Evolutionary conservation across 2,329 filamentous ascomycete species (phyloP).

Genomic region (Macroventuria anomochaeta): DNA sequence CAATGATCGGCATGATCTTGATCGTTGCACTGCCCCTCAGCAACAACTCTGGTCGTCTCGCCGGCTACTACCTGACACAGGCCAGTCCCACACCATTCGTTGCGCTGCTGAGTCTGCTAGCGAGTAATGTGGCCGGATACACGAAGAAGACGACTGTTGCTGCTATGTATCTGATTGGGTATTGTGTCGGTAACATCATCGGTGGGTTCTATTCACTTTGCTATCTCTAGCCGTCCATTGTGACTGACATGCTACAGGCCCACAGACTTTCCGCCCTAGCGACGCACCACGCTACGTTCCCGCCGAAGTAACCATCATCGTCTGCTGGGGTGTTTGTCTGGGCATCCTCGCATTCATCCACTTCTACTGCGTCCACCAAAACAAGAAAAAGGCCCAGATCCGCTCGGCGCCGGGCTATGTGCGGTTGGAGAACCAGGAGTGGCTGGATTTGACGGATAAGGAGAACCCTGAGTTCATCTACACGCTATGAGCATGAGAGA

Average conservation of each 20-base stretch:
- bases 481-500: slow-evolving; percentile 56
- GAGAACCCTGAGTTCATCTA: slow-evolving; percentile 72
- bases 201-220: slow-evolving; percentile 24
- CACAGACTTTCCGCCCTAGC: slow-evolving; percentile 38
- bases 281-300: slow-evolving; percentile 62
- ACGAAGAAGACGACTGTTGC: slow-evolving; percentile 67
- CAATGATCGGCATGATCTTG: slow-evolving; percentile 68
- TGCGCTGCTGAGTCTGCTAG: slow-evolving; percentile 67
- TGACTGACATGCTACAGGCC: slow-evolving; percentile 48
- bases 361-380: slow-evolving; percentile 65
- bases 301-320: slow-evolving; percentile 68
- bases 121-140: slow-evolving; percentile 65
- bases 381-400: slow-evolving; percentile 63
- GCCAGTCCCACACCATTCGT: slow-evolving; percentile 68
- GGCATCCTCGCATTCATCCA: slow-evolving; percentile 67
- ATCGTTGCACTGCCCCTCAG: slow-evolving; percentile 66
- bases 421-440: slow-evolving; percentile 71
- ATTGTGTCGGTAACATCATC: slow-evolving; percentile 51
- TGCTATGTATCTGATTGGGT: slow-evolving; percentile 56
- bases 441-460: slow-evolving; percentile 68
- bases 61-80: slow-evolving; percentile 71
- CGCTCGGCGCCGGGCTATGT: slow-evolving; percentile 63
- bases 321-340: slow-evolving; percentile 62
- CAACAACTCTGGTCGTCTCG: slow-evolving; percentile 65
- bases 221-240: neutral